phyloP scores from a whole-genome alignment of 106 monocot genomes.

The Apostasia ramifera region DNA sequence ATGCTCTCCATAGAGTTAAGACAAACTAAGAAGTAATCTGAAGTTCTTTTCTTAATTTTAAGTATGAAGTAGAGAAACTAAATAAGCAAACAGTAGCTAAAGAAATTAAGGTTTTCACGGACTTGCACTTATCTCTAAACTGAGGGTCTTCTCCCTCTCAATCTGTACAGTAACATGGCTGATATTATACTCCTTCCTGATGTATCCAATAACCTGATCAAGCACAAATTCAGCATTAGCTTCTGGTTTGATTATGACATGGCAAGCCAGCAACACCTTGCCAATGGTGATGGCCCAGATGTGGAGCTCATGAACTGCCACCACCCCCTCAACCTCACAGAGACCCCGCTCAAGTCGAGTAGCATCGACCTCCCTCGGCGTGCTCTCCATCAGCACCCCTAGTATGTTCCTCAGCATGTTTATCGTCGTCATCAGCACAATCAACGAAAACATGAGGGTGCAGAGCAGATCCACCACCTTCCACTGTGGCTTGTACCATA shows the following conservation, averaged over 20 bases:
- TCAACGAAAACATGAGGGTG: slow-evolving; percentile 48
- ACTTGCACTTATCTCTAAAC: too few relatives aligned
- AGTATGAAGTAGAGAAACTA: too few relatives aligned
- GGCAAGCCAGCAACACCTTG: slow-evolving; percentile 52
- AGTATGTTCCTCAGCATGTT: slow-evolving; percentile 55
- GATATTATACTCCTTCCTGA: slow-evolving; percentile 51
- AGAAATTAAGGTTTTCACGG: too few relatives aligned
- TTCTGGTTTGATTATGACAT: slow-evolving; percentile 31
- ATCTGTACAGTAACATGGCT: slow-evolving; percentile 75
- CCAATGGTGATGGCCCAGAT: slow-evolving; percentile 75
- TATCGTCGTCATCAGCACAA: slow-evolving; percentile 42
- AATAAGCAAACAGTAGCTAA: too few relatives aligned
- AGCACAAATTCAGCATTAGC: slow-evolving; percentile 49
- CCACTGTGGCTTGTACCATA: slow-evolving; percentile 67
- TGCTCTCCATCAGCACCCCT: slow-evolving; percentile 64
- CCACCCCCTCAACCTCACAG: slow-evolving; percentile 39
- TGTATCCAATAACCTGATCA: slow-evolving; percentile 40
- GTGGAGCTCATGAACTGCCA: slow-evolving; percentile 64
- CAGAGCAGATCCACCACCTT: slow-evolving; percentile 55
- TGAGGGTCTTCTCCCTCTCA: slow-evolving; percentile 25
- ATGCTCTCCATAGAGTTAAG: too few relatives aligned
- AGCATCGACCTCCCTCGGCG: slow-evolving; percentile 55
- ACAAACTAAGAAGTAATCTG: too few relatives aligned
- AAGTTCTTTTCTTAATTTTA: too few relatives aligned
- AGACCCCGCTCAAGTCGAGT: slow-evolving; percentile 45